A percentile compares a stretch with the other conserved stretches of the same genome.
phyloP scores from a whole-genome alignment of 768 basidiomycete species.

The Sarcodon aspratus region DNA sequence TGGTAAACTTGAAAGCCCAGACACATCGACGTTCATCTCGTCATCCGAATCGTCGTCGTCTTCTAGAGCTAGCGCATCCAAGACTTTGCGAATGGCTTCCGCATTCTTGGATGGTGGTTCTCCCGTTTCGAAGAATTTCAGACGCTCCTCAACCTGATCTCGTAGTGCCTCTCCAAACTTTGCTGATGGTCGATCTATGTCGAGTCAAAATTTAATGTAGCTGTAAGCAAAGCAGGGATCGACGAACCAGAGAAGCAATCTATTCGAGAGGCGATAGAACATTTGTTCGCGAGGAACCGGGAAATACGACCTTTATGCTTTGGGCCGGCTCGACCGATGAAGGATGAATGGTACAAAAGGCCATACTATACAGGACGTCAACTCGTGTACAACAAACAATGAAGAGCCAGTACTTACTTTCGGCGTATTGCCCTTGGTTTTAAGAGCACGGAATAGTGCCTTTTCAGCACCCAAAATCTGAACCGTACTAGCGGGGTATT shows the following conservation, averaged over 20 bases:
- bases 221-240: background rate
- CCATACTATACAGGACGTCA: constrained; percentile 57
- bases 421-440: constrained; percentile 98
- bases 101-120: constrained; percentile 82
- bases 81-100: constrained; percentile 83
- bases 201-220: background rate
- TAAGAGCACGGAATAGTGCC: constrained; percentile 91
- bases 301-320: constrained; percentile 97
- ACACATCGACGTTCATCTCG: constrained; percentile 25
- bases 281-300: constrained; percentile 98
- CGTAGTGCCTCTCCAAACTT: constrained; percentile 95
- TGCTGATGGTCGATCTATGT: constrained; percentile 69
- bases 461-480: constrained; percentile 98
- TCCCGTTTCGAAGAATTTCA: constrained; percentile 90
- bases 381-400: background rate
- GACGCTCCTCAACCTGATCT: constrained; percentile 89
- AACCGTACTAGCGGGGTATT: constrained; percentile 97
- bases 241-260: constrained; percentile 81
- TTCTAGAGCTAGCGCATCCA: constrained; percentile 67
- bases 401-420: constrained; percentile 41
- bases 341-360: constrained; percentile 92
- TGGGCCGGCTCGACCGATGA: constrained; percentile 89
- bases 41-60: constrained; percentile 49
- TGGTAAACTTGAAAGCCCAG: constrained; percentile 24
- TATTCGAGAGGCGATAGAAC: constrained; percentile 92